Evolutionary conservation across 2,329 filamentous ascomycete species (phyloP).

Genomic region (Aspergillus sp.): DNA sequence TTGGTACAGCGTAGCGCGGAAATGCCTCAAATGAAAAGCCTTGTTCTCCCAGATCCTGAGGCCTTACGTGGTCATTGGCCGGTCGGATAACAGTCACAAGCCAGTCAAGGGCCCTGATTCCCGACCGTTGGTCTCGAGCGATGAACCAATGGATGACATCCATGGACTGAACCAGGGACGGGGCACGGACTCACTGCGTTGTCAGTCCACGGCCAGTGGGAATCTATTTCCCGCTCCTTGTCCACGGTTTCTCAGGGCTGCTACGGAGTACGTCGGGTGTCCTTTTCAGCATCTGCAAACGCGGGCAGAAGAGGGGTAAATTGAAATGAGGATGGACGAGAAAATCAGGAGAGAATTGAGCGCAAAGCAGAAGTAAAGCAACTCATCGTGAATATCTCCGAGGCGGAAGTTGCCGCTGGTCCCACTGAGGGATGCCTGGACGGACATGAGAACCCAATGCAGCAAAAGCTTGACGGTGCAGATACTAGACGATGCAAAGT

Average conservation of each 20-base stretch:
- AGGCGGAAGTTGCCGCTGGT: background rate
- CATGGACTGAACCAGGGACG: background rate
- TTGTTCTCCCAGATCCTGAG: background rate
- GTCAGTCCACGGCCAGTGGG: background rate
- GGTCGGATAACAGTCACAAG: background rate
- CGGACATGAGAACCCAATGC: background rate
- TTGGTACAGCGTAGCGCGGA: background rate
- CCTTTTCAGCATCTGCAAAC: background rate
- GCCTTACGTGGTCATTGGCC: background rate
- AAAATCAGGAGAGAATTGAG: too few species aligned
- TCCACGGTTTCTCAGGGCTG: background rate
- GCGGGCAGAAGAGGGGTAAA: background rate
- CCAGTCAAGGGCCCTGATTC: conserved; percentile 3
- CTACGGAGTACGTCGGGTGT: background rate
- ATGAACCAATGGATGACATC: background rate
- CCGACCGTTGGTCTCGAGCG: background rate
- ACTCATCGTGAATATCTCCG: background rate
- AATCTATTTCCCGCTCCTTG: background rate
- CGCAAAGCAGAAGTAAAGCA: background rate
- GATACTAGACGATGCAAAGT: too few species aligned
- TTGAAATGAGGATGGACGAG: too few species aligned
- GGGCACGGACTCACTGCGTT: background rate
- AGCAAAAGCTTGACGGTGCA: conserved; percentile 1
- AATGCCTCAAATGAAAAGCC: background rate
- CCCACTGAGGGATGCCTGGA: background rate